Conservation (phyloP, 1,139 yeast genomes). For the Suhomyces panamericanus region DNA sequence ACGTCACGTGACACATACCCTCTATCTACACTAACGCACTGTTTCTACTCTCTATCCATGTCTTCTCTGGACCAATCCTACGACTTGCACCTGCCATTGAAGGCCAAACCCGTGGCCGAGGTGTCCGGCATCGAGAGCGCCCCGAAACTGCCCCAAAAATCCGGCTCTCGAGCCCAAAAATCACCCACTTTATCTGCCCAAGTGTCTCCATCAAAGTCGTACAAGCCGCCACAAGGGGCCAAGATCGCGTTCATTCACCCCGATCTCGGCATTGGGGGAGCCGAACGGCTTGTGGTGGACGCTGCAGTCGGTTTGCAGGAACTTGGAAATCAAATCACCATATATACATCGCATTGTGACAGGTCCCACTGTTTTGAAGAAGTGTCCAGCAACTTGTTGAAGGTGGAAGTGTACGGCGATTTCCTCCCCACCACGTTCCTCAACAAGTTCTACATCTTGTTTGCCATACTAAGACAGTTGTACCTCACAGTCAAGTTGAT, state of each 20-base stretch:
- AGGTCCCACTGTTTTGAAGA: slow-evolving; percentile 87
- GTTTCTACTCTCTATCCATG: background rate
- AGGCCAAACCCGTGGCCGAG: slow-evolving; percentile 6
- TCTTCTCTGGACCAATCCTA: background rate
- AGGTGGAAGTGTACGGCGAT: slow-evolving; percentile 79
- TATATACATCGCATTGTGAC: slow-evolving; percentile 92
- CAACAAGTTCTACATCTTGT: slow-evolving; percentile 73
- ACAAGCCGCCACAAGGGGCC: slow-evolving; percentile 3
- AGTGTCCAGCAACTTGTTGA: slow-evolving; percentile 54
- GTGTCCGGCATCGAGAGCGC: slow-evolving; percentile 2
- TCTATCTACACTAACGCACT: background rate
- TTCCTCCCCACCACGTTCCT: slow-evolving; percentile 67
- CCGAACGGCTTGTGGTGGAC: slow-evolving; percentile 92
- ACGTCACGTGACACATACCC: background rate
- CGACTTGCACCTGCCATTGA: slow-evolving; percentile 4
- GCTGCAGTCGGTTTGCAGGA: slow-evolving; percentile 87
- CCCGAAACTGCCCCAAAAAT: background rate
- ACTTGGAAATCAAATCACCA: slow-evolving; percentile 55
- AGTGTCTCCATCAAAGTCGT: background rate
- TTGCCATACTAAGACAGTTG: slow-evolving; percentile 82
- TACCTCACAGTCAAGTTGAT: slow-evolving; percentile 58
- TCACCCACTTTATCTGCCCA: background rate
- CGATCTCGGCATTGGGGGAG: slow-evolving; percentile 95
- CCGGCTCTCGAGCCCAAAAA: background rate
- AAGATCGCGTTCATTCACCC: slow-evolving; percentile 88